Percentiles rank a stretch among this genome's conserved stretches.
phyloP scores from a whole-genome alignment of 345 rosid genomes.

The Moricandia arvensis region DNA sequence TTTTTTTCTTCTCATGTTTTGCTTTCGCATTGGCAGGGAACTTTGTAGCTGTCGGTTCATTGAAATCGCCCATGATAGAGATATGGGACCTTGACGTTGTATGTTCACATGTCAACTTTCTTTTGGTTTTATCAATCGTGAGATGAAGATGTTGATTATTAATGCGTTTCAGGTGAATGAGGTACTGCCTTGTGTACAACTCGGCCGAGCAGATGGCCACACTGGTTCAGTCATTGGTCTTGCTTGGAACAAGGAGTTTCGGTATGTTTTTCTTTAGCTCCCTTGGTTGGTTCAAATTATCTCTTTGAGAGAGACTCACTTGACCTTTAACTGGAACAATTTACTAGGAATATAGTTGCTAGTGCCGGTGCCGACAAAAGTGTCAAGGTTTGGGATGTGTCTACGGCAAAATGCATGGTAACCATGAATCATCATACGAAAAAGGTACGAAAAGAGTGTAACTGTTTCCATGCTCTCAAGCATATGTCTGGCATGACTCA shows the following conservation, averaged over 20 bases:
- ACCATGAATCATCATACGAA: constrained; percentile 77
- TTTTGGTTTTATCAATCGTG: not conserved
- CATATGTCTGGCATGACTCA: not conserved
- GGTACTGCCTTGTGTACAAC: constrained; percentile 59
- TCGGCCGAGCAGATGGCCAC: constrained; percentile 76
- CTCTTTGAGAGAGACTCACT: not conserved
- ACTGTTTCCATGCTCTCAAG: not conserved
- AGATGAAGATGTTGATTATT: not conserved
- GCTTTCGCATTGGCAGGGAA: constrained; percentile 51
- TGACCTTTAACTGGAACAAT: constrained; percentile 3
- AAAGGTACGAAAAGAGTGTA: constrained; percentile 45
- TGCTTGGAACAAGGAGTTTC: constrained; percentile 88
- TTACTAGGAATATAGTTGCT: constrained; percentile 69
- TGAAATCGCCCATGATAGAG: constrained; percentile 61
- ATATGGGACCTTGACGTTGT: constrained; percentile 93
- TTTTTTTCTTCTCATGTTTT: not conserved
- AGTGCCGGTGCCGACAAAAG: constrained; percentile 78
- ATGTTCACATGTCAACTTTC: constrained; percentile 31
- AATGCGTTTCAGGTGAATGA: constrained; percentile 54
- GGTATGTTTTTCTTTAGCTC: constrained; percentile 43
- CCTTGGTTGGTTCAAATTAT: not conserved
- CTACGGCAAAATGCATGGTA: constrained; percentile 56
- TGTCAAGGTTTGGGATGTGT: constrained; percentile 83
- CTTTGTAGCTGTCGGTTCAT: constrained; percentile 74
- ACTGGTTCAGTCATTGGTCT: constrained; percentile 77